Evolutionary conservation across 768 basidiomycete genomes (phyloP), one percentile per base, ranked within the genome.

Genomic region (Leccinum variicolor): DNA sequence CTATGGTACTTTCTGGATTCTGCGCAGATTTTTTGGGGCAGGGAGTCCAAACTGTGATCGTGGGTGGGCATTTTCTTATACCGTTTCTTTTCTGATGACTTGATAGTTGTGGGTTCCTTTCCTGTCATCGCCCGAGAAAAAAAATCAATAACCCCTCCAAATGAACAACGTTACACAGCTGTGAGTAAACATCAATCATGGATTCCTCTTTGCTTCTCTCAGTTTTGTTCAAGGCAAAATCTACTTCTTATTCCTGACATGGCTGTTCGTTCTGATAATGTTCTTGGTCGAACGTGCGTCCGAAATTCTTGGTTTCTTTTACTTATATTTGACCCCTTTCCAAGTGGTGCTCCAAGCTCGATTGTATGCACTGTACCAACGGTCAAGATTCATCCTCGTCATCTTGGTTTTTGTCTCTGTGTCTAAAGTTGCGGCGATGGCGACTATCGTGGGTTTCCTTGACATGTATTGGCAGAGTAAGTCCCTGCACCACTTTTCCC

Each of bases 71-170:
- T 53, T 39, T 6, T 0, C 6, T 23, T 13, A 1, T 5, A 0
- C 3, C 13, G 11, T 41, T 34, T 25, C 21, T 43, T 0, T 49
- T 6, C 50, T 65, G 11, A 67, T 21, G 2, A 34, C 21, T 15
- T 26, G 25, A 29, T 23, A 67, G 65, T 65, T 58, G 63, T 67
- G 51, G n/a, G 60, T 67, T 23, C 8, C 11, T 26, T 8, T 51
- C 10, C 29, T 31, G 29, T 11, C 29, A 11, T 10, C 29, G 11
- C 29, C 10, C 11, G 19, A 48, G 31, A 10, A 51, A 39, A n/a
- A n/a, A 39, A 4, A 5, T 13, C 47, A 17, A 41, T 25, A 9
- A 31, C 19, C 7, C 9, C 21, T 34, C 21, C 4, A 52, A 25
- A 50, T 28, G 13, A 33, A 6, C 31, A 36, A 36, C 6, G 15